Conservation (phyloP, 768 basidiomycete genomes). For the Phlebiopsis flavidoalba region DNA sequence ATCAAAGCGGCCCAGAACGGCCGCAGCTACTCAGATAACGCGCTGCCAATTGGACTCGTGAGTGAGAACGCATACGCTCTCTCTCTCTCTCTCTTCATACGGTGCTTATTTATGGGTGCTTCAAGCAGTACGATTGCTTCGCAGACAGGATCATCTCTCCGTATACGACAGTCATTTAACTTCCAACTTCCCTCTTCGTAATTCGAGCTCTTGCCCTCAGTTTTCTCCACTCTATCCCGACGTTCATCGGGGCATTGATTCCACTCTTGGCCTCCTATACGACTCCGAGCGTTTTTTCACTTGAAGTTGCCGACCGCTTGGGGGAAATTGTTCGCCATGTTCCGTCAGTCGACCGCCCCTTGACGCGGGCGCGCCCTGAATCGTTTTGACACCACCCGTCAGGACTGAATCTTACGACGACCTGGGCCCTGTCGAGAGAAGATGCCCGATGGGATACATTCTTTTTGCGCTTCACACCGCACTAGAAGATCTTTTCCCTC, state of each 20-base stretch:
- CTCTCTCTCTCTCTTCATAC: no score
- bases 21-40: no score
- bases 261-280: slow-evolving; percentile 23
- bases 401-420: slow-evolving; percentile 45
- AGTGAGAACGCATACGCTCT: no score
- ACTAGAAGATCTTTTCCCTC: slow-evolving; percentile 49
- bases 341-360: background rate
- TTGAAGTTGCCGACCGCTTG: slow-evolving; percentile 25
- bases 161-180: no score
- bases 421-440: slow-evolving; percentile 37
- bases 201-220: slow-evolving; percentile 28
- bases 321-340: slow-evolving; percentile 5
- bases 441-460: slow-evolving; percentile 42
- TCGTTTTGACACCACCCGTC: slow-evolving; percentile 19
- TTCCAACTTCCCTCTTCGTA: no score
- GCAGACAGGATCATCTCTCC: no score
- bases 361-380: no score
- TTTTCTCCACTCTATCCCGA: slow-evolving; percentile 25
- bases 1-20: no score
- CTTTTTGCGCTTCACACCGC: slow-evolving; percentile 28
- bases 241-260: slow-evolving; percentile 29
- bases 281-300: slow-evolving; percentile 29
- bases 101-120: no score
- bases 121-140: no score
- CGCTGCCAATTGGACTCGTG: no score